Evolutionary conservation across 2,329 filamentous ascomycete species (phyloP), one percentile per base, ranked within the genome.

Genomic region (Pseudogymnoascus sp.): DNA sequence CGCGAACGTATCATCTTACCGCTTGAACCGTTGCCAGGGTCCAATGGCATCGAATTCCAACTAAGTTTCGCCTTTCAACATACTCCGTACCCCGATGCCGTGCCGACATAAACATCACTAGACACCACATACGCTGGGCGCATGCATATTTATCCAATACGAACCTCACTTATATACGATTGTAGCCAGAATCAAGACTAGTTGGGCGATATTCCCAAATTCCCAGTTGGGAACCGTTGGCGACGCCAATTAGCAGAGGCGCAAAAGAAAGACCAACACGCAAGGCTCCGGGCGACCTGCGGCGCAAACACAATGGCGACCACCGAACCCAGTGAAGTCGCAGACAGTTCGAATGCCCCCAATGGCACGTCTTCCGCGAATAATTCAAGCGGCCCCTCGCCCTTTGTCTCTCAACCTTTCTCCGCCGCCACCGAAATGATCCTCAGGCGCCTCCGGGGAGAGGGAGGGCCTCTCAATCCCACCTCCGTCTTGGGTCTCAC

Each of bases 381-480:
- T 6, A 14, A 33, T 18, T 53, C 25, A 1, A 33, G 25, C 25
- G 57, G 57, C 18, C 57, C 57, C 6, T 37, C 57, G 20, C 20
- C 57, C 12, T 58, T 58, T n/a, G 33, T 58, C 8, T 58, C 57
- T 2, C 57, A 58, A 9, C 57, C 57, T 14, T 72, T 73, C 64
- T 71, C 70, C 65, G 71, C 71, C 37, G 64, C 71, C 12, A 73
- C 71, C 1, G 70, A 72, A 59, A 71, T 72, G 70, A 73, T 73
- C 36, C 67, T 73, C 36, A 70, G 71, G 64, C 70, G 71, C 39
- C 71, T 72, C 50, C 68, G 69, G 18, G 64, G 64, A 4, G 47
- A 35, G 28, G 68, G 71, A 30, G 62, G 59, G 59, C 47, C 63
- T 60, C 18, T 60, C 59, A 57, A 28, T 61, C 65, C 11, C 63